These are phyloP conservation scores for Aspergillus brasiliensis DNA, from an alignment of 2,329 filamentous ascomycete species.

Conservation along the genomic window DNA sequence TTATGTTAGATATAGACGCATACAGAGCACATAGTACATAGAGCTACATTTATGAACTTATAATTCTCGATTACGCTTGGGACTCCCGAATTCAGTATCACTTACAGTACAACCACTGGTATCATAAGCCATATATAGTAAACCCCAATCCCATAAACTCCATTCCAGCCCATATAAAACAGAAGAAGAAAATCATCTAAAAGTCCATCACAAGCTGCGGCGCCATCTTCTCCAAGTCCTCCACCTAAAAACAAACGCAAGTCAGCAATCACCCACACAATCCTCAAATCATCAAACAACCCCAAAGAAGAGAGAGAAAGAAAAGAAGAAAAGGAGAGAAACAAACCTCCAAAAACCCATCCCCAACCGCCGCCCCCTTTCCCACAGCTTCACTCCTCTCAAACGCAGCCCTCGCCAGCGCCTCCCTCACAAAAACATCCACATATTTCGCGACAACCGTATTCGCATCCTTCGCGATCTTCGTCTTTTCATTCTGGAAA, in stretches of 20 bases:
- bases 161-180: not conserved
- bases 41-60: not conserved
- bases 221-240: slow-evolving; percentile 85
- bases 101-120: slow-evolving; percentile 16
- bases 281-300: not conserved
- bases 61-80: not conserved
- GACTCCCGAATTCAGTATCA: not conserved
- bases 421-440: slow-evolving; percentile 88
- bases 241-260: slow-evolving; percentile 58
- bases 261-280: not conserved
- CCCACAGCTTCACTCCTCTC: slow-evolving; percentile 59
- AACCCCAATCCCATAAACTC: not conserved
- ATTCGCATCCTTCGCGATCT: slow-evolving; percentile 77
- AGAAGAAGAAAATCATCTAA: slow-evolving; percentile 44
- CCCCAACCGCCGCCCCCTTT: slow-evolving; percentile 37
- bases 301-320: not conserved
- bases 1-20: not conserved
- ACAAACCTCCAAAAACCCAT: slow-evolving; percentile 73
- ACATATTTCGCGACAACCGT: slow-evolving; percentile 79
- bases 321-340: slow-evolving; percentile 7
- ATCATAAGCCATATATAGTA: slow-evolving; percentile 21
- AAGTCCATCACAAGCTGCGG: slow-evolving; percentile 86
- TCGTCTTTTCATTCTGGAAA: slow-evolving; percentile 70
- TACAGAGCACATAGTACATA: not conserved
- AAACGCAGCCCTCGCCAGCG: slow-evolving; percentile 74